These are phyloP conservation scores for Talaromyces verruculosus DNA, from an alignment of 2,329 filamentous ascomycete species.

Conservation along the genomic window DNA sequence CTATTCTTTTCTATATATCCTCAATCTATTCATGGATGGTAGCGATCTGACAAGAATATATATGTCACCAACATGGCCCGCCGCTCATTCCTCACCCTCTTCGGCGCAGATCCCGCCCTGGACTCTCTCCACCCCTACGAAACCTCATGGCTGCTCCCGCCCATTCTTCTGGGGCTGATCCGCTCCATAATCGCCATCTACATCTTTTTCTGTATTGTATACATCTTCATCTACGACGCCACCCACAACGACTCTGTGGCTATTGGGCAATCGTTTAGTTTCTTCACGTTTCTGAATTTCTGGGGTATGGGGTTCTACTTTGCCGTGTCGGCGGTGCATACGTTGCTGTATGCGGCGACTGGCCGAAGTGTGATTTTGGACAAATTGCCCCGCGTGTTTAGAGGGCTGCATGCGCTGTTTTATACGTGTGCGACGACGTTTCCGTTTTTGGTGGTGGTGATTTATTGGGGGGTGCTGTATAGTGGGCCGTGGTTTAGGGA, in stretches of 20 bases:
- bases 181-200: constrained; percentile 55
- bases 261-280: constrained; percentile 66
- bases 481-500: constrained; percentile 51
- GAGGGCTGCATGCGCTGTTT: constrained; percentile 64
- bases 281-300: constrained; percentile 79
- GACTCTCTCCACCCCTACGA: constrained; percentile 64
- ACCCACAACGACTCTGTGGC: constrained; percentile 48
- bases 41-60: neutral
- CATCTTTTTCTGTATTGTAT: constrained; percentile 67
- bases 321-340: constrained; percentile 66
- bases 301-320: constrained; percentile 83
- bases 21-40: neutral
- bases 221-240: constrained; percentile 66
- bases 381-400: constrained; percentile 60
- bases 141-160: constrained; percentile 78
- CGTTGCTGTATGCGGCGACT: constrained; percentile 61
- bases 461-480: constrained; percentile 68
- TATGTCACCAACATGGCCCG: neutral
- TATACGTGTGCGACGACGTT: constrained; percentile 64
- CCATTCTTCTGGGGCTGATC: constrained; percentile 55
- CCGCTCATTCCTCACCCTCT: constrained; percentile 28
- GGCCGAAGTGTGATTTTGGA: constrained; percentile 58
- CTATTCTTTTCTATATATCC: neutral
- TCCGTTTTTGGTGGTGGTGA: constrained; percentile 68
- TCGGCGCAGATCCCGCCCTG: constrained; percentile 40